Base-by-base conservation (phyloP, 2,329 filamentous ascomycete genomes). In the Cytospora chrysosperma region DNA sequence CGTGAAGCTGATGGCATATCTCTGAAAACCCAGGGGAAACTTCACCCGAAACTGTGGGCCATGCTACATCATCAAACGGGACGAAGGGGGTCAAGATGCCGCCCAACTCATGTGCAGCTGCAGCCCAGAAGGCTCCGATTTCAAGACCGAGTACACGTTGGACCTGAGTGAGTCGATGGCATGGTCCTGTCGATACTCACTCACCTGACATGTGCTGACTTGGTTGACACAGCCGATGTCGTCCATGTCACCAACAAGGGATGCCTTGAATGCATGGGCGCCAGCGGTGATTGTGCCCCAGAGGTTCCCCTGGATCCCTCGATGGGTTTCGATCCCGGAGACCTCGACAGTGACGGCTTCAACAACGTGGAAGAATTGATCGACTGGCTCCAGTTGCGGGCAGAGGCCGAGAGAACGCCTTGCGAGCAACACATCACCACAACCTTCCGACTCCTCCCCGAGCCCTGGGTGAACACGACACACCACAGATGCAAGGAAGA, bases 21-120 rank as follows among this genome's bases (percentile, higher is more conserved):
- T 24, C 7, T 24, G 19, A 4, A 27, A 13, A 19, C n/a, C 21
- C 19, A 65, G 63, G 1, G 56, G 59, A n/a, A 47, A 54, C 50
- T 59, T 62, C 15, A 56, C 59, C 55, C 9, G 56, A 7, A 47
- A 52, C 21, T 65, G 63, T 24, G 19, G 19, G 5, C n/a, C 40
- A 12, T 65, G 63, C 56, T 30, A 34, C 21, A 15, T 65, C 8
- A 32, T 63, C 59, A 12, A 53, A 28, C 26, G 24, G 13, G 56
- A 37, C 40, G 59, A 62, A 40, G 54, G 21, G 7, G 19, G 49
- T 6, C 57, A 47, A 6, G 26, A 51, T 3, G 59, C 34, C 19
- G 63, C 55, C 17, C 28, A 59, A 17, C 49, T 65, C 7, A 34
- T 65, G 12, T 65, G 59, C 34, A 56, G 30, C 28, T 65, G 63